phyloP scores from a whole-genome alignment of 2,329 filamentous ascomycete species.

The Colletotrichum cereale region DNA sequence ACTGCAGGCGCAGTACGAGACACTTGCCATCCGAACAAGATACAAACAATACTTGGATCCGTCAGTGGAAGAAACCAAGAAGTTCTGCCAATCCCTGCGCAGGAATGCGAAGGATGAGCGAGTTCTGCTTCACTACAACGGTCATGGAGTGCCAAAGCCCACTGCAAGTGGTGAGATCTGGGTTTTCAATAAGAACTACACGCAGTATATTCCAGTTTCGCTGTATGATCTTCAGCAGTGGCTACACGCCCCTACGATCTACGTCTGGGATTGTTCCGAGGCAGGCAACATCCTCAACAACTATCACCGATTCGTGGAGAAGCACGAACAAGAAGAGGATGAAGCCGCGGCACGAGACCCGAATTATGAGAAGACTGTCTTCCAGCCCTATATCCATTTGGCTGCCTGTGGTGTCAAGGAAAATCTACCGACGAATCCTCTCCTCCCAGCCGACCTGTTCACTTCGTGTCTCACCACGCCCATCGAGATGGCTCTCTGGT shows the following conservation, averaged over 20 bases:
- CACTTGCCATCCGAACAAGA: slow-evolving; percentile 91
- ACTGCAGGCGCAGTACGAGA: slow-evolving; percentile 96
- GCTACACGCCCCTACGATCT: slow-evolving; percentile 95
- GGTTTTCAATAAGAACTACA: slow-evolving; percentile 99
- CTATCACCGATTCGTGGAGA: slow-evolving; percentile 93
- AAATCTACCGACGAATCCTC: slow-evolving; percentile 93
- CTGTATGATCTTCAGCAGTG: slow-evolving; percentile 95
- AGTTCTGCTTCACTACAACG: slow-evolving; percentile 98
- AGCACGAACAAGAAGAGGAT: slow-evolving; percentile 90
- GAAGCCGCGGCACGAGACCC: slow-evolving; percentile 83
- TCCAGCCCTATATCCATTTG: slow-evolving; percentile 82
- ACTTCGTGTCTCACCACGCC: slow-evolving; percentile 96
- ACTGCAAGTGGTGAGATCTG: slow-evolving; percentile 97
- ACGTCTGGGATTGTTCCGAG: slow-evolving; percentile 98
- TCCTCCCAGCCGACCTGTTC: slow-evolving; percentile 93
- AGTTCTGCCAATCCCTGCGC: slow-evolving; percentile 90
- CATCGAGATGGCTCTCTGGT: slow-evolving; percentile 96
- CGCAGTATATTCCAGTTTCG: slow-evolving; percentile 97
- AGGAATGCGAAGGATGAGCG: slow-evolving; percentile 96
- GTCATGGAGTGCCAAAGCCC: slow-evolving; percentile 95
- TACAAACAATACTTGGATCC: slow-evolving; percentile 98
- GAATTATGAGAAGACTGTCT: slow-evolving; percentile 82
- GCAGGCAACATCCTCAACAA: slow-evolving; percentile 96
- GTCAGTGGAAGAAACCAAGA: slow-evolving; percentile 96
- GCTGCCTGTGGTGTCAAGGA: slow-evolving; percentile 93